Evolutionary conservation across 345 rosid species (phyloP).

Genomic region (Noccaea caerulescens): DNA sequence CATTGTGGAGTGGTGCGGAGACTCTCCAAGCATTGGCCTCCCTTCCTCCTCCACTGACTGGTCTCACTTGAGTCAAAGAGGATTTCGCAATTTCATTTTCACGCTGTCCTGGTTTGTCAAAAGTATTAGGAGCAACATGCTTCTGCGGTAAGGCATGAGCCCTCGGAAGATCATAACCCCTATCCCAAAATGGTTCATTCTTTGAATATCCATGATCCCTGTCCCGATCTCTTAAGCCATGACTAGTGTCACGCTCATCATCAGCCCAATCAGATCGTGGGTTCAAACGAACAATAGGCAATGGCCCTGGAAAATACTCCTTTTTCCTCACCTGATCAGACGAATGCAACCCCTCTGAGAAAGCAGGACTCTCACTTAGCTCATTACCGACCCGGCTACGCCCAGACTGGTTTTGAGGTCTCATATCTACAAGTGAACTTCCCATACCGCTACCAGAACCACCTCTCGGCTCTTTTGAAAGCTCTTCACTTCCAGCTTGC

Average conservation of each 20-base stretch:
- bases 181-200: conserved; percentile 73
- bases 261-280: conserved; percentile 99
- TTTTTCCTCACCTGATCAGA: conserved; percentile 59
- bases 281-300: conserved; percentile 75
- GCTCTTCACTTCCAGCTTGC: conserved; percentile 54
- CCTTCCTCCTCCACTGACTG: conserved; percentile 67
- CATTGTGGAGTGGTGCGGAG: conserved; percentile 63
- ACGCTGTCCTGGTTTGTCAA: conserved; percentile 64
- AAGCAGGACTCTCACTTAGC: conserved; percentile 43
- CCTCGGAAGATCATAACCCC: conserved; percentile 75
- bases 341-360: conserved; percentile 46
- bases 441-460: conserved; percentile 40
- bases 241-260: conserved; percentile 97
- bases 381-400: conserved; percentile 48
- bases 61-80: conserved; percentile 63
- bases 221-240: conserved; percentile 60
- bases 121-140: conserved; percentile 52
- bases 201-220: conserved; percentile 68
- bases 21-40: conserved; percentile 78
- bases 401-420: conserved; percentile 61
- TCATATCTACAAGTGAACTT: conserved; percentile 62
- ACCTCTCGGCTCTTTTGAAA: conserved; percentile 50
- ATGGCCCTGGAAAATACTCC: conserved; percentile 67
- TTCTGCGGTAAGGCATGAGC: conserved; percentile 63
- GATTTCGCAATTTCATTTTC: conserved; percentile 66